Evolutionary conservation across 2,329 filamentous ascomycete genomes (phyloP).

Genomic region (Aspergillus proliferans): DNA sequence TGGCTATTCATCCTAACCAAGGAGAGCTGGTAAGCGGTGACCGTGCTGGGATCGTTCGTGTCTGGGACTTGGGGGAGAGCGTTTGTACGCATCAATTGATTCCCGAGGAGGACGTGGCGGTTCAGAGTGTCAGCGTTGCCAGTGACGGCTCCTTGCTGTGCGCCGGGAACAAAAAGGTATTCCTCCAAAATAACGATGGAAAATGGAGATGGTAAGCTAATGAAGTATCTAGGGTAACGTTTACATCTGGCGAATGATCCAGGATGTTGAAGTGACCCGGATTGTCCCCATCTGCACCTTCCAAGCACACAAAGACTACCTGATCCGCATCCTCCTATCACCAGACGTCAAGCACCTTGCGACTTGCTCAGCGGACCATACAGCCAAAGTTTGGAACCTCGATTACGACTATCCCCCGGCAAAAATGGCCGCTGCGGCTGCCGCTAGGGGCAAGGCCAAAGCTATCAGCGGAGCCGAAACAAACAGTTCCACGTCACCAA

Average conservation of each 20-base stretch:
- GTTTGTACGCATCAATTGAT: conserved; percentile 95
- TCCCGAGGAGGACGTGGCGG: conserved; percentile 88
- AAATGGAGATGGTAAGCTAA: neutral
- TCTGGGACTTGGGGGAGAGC: conserved; percentile 97
- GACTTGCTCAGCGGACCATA: conserved; percentile 89
- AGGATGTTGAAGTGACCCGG: conserved; percentile 73
- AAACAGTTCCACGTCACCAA: neutral
- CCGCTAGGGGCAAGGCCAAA: conserved; percentile 15
- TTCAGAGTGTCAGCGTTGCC: conserved; percentile 91
- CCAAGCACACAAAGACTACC: conserved; percentile 84
- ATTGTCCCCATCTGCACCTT: conserved; percentile 85
- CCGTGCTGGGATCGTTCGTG: conserved; percentile 80
- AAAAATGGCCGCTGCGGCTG: conserved; percentile 27
- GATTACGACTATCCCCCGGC: conserved; percentile 54
- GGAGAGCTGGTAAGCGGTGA: conserved; percentile 97
- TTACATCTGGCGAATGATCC: conserved; percentile 92
- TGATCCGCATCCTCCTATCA: conserved; percentile 83
- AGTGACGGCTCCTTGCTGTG: conserved; percentile 89
- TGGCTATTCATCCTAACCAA: conserved; percentile 99
- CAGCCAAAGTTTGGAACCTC: conserved; percentile 94
- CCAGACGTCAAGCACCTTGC: conserved; percentile 91
- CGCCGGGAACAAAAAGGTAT: conserved; percentile 82
- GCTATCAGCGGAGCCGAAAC: conserved; percentile 6
- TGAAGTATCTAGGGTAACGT: conserved; percentile 71
- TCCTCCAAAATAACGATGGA: conserved; percentile 12